Evolutionary conservation across 768 basidiomycete species (phyloP).

Genomic region (Chlorophyllum brunneum): DNA sequence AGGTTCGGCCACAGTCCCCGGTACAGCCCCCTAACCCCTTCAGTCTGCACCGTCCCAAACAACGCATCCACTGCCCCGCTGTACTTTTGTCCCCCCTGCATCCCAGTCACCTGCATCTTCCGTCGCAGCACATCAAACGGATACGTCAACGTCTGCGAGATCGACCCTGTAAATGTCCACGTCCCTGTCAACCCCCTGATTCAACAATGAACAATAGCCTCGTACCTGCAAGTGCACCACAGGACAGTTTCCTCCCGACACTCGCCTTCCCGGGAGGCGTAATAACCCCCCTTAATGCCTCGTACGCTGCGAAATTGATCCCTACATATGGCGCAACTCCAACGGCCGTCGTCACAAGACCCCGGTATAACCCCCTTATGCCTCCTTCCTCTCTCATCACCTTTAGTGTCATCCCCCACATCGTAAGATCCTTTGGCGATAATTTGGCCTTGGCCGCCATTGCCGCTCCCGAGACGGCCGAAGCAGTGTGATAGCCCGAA

Average conservation of each 20-base stretch:
- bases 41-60: conserved; percentile 58
- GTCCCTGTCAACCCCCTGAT: conserved; percentile 2
- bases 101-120: conserved; percentile 93
- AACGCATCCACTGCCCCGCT: conserved; percentile 80
- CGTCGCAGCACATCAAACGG: conserved; percentile 93
- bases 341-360: conserved; percentile 76
- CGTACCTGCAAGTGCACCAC: conserved; percentile 84
- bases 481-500: conserved; percentile 53
- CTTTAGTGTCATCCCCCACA: conserved; percentile 87
- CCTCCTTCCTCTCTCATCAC: conserved; percentile 94
- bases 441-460: conserved; percentile 31
- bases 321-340: conserved; percentile 91
- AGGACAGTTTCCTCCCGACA: conserved; percentile 66
- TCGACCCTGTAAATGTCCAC: conserved; percentile 50
- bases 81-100: conserved; percentile 68
- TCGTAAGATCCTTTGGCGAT: conserved; percentile 55
- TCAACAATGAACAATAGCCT: background rate
- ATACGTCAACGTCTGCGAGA: conserved; percentile 93
- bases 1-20: conserved; percentile 87
- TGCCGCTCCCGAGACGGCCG: conserved; percentile 15
- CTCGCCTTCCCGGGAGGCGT: conserved; percentile 80
- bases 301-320: conserved; percentile 94
- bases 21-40: conserved; percentile 79
- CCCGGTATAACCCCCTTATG: conserved; percentile 80
- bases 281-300: conserved; percentile 68